These are phyloP conservation scores for Arthrobotrys sinensis DNA, from an alignment of 2,329 filamentous ascomycete species.

Conservation along the genomic window DNA sequence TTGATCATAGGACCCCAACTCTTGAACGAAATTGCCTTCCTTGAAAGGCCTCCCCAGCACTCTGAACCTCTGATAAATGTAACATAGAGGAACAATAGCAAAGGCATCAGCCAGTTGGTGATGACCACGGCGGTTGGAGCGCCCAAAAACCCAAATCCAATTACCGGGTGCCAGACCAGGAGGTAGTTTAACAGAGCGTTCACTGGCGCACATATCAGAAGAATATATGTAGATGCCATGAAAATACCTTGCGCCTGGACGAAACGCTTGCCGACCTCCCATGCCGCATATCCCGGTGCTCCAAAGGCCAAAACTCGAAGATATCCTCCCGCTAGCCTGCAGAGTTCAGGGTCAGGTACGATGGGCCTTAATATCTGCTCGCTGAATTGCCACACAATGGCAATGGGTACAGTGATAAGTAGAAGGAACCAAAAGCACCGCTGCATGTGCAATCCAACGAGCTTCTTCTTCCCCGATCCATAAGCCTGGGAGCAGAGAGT, in stretches of 20 bases:
- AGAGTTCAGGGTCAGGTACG: constrained; percentile 80
- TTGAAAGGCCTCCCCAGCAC: constrained; percentile 86
- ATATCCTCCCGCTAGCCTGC: constrained; percentile 80
- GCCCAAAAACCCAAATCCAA: constrained; percentile 80
- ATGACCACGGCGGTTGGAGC: constrained; percentile 83
- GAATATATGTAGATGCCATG: constrained; percentile 83
- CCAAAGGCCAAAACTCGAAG: constrained; percentile 79
- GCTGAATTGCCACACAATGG: constrained; percentile 78
- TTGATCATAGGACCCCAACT: constrained; percentile 81
- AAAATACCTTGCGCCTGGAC: constrained; percentile 92
- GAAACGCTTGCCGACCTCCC: constrained; percentile 81
- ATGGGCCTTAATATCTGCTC: constrained; percentile 77
- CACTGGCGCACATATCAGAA: constrained; percentile 84
- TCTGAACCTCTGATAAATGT: constrained; percentile 79
- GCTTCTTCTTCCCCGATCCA: constrained; percentile 87
- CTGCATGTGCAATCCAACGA: constrained; percentile 87
- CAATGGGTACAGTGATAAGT: constrained; percentile 80
- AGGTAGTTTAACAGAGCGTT: constrained; percentile 83
- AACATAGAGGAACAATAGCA: constrained; percentile 82
- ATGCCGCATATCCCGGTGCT: constrained; percentile 79
- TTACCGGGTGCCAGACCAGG: constrained; percentile 64
- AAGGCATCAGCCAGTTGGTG: constrained; percentile 81
- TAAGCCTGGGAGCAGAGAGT: constrained; percentile 95
- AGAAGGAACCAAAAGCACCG: constrained; percentile 85
- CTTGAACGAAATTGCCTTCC: constrained; percentile 72